Evolutionary conservation across 352 stramenopile species (phyloP), one percentile per base, ranked within the genome.

Genomic region (Globisporangium acanthophoron): DNA sequence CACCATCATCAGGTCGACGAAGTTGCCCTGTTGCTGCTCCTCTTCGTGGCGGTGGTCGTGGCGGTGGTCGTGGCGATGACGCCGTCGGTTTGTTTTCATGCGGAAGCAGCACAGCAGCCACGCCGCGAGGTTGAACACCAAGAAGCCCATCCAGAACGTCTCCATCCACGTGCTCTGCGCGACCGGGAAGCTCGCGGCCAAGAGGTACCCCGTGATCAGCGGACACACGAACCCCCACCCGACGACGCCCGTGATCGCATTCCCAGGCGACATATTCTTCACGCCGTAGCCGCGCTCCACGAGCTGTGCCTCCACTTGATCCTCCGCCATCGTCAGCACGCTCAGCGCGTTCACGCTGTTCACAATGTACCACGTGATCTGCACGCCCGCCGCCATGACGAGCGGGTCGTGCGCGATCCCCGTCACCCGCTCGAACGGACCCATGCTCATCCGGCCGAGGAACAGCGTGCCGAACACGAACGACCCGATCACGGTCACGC

Each of bases 61-160:
- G 12, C 21, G 58, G 20, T 66, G 58, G 11, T 74, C 67, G 39
- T 69, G 72, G 24, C 73, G 62, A 7, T 68, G 56, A 31, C 65
- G 68, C 15, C 74, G 72, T 20, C 74, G 71, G 41, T 72, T 78
- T 24, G 67, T 44, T 49, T 76, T 84, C 31, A 72, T 57, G 21
- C 64, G 74, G 56, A 94, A 88, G 49, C 78, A 90, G 64, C 84
- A 95, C 9, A 92, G 61, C 49, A 90, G 61, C 84, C 85, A 95
- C 27, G 68, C 70, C 21, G 73, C 69, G 18, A 90, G 31, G 67
- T 95, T 91, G 51, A 90, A 77, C 12, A 80, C 45, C 48, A 92
- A 69, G 54, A 89, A 93, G 13, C 85, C 85, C 65, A 90, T 74
- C 63, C 84, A 76, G 43, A 90, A 89, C n/a, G 69, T 81, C 62